phyloP scores from a whole-genome alignment of 352 stramenopile species.

The Globisporangium polare region DNA sequence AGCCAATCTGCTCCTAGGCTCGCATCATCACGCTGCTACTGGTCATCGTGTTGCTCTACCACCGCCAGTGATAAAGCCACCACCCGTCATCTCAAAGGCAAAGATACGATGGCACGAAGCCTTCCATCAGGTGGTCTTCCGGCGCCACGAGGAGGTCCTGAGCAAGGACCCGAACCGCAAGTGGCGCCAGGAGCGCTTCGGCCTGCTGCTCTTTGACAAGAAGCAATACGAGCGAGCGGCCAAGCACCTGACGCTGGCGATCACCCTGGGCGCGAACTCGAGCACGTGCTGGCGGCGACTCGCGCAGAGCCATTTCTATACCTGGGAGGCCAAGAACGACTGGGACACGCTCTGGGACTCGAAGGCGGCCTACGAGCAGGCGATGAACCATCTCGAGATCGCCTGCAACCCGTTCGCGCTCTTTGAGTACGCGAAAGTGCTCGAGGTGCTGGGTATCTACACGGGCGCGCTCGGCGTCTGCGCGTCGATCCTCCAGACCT shows the following conservation, averaged over 20 bases:
- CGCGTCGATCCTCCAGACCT: conserved; percentile 46
- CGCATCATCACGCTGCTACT: neutral
- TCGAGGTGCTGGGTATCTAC: conserved; percentile 51
- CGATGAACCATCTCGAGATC: conserved; percentile 45
- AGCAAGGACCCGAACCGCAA: conserved; percentile 47
- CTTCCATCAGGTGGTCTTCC: conserved; percentile 43
- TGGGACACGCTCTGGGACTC: conserved; percentile 67
- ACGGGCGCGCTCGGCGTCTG: conserved; percentile 40
- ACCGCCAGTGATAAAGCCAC: neutral
- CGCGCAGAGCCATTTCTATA: conserved; percentile 47
- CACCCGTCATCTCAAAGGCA: conserved; percentile 3
- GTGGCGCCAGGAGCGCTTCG: conserved; percentile 69
- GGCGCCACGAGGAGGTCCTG: conserved; percentile 56
- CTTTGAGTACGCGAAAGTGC: conserved; percentile 46
- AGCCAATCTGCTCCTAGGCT: neutral
- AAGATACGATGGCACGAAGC: conserved; percentile 33
- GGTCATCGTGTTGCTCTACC: neutral
- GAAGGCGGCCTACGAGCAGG: conserved; percentile 52
- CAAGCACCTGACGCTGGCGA: conserved; percentile 43
- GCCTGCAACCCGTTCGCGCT: conserved; percentile 41
- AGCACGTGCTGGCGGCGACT: conserved; percentile 52
- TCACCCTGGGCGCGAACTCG: conserved; percentile 39
- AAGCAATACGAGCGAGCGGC: conserved; percentile 34
- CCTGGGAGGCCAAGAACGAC: conserved; percentile 39
- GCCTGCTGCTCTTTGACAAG: conserved; percentile 40